Evolutionary conservation across 805 yeast species (phyloP), one percentile per base, ranked within the genome.

Genomic region (Candida anglica): DNA sequence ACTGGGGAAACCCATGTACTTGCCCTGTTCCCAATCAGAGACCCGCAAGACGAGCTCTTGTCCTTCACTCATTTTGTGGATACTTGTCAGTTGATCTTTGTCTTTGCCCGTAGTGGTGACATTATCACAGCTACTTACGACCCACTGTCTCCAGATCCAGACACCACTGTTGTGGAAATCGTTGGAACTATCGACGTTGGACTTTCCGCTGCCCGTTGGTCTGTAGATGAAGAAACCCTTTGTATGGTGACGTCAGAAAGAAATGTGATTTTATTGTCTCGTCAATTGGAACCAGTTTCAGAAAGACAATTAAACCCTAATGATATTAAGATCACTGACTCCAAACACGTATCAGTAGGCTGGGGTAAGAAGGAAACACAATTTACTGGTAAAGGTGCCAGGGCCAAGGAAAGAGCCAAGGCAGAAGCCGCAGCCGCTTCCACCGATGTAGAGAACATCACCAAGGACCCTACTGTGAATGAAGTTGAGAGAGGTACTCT

Each of bases 361-460:
- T 93, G 99, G 99, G 99, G 99, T 52, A 85, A 83, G 41, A 81
- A 82, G 46, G 98, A 91, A 56, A 93, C 99, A 0, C 99, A 93
- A 61, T 93, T 93, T 58, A 79, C 83, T 58, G 99, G 99, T 33
- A 81, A 75, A 50, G 98, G 98, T 42, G 93, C 85, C 19, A 81
- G 81, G 48, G 87, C 84, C 6, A 52, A 75, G 40, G 94, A 84
- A 59, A 72, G 91, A 58, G 83, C 74, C 46, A 60, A 63, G 37
- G 23, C 23, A 10, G 54, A 53, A 33, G 73, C 78, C 2, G 58
- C 75, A 68, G 79, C 49, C 54, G 80, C 89, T 1, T 93, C 89
- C 15, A n/a, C n/a, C n/a, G n/a, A n/a, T n/a, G n/a, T n/a, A n/a
- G n/a, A n/a, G n/a, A n/a, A n/a, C n/a, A 57, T 81, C 39, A 84